phyloP scores from a whole-genome alignment of 345 rosid species.

The Schrenkiella parvula region DNA sequence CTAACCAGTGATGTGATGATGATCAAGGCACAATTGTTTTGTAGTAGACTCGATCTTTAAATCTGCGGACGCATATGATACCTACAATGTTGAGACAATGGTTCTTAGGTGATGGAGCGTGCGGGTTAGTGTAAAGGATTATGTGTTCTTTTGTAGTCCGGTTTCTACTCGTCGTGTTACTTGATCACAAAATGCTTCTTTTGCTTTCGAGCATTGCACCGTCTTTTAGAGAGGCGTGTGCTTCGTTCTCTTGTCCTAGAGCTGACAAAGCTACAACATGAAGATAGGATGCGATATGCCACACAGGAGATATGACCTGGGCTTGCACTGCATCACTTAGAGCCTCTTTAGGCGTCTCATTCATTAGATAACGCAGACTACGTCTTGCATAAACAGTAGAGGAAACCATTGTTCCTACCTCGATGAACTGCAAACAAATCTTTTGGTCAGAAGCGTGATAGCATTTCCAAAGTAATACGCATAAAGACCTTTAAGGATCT shows the following conservation, averaged over 20 bases:
- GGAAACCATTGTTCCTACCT: slow-evolving; percentile 73
- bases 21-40: background rate
- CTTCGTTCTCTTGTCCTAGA: slow-evolving; percentile 62
- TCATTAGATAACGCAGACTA: slow-evolving; percentile 70
- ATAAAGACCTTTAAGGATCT: too few species aligned
- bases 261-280: slow-evolving; percentile 61
- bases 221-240: slow-evolving; percentile 60
- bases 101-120: background rate
- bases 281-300: slow-evolving; percentile 81
- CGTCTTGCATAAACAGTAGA: slow-evolving; percentile 72
- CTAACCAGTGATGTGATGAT: background rate
- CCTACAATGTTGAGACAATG: slow-evolving; percentile 1
- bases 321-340: slow-evolving; percentile 72
- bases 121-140: background rate
- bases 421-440: slow-evolving; percentile 56
- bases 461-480: background rate
- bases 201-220: slow-evolving; percentile 57
- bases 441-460: background rate
- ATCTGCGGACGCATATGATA: background rate
- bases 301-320: slow-evolving; percentile 64
- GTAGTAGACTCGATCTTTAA: background rate
- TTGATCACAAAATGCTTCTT: slow-evolving; percentile 26
- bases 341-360: slow-evolving; percentile 69
- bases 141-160: background rate
- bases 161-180: background rate